Evolutionary conservation across 2,329 filamentous ascomycete species (phyloP).

Genomic region (Hymenoscyphus infarciens): DNA sequence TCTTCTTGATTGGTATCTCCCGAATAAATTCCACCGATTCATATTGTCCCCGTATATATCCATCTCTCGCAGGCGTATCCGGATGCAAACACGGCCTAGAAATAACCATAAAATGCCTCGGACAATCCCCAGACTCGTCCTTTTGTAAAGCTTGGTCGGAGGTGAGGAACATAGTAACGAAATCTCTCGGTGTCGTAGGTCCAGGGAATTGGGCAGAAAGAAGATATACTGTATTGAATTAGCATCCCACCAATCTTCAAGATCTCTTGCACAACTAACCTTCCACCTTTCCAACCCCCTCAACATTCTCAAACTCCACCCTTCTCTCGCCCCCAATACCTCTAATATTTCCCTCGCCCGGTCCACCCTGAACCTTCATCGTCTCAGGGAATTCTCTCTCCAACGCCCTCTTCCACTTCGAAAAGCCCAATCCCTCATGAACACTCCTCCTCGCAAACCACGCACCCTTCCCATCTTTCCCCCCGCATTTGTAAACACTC

Average conservation of each 20-base stretch:
- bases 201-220: conserved; percentile 87
- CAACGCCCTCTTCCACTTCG: conserved; percentile 73
- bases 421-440: conserved; percentile 74
- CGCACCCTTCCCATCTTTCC: conserved; percentile 76
- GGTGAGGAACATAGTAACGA: conserved; percentile 74
- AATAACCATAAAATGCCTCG: conserved; percentile 78
- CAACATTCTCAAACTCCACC: conserved; percentile 57
- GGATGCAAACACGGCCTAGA: conserved; percentile 81
- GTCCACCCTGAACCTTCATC: conserved; percentile 64
- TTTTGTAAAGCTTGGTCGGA: conserved; percentile 41
- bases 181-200: conserved; percentile 83
- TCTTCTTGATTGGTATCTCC: conserved; percentile 62
- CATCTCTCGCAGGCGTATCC: conserved; percentile 63
- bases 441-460: conserved; percentile 89
- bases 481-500: conserved; percentile 72
- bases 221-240: conserved; percentile 62
- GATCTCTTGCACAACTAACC: conserved; percentile 40
- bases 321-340: conserved; percentile 80
- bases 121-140: conserved; percentile 35
- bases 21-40: conserved; percentile 90
- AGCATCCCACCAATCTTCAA: neutral
- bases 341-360: conserved; percentile 71
- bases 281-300: conserved; percentile 60
- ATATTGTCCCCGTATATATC: conserved; percentile 80
- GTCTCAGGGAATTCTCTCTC: conserved; percentile 77